Percentiles rank a stretch among this genome's conserved stretches.
Evolutionary conservation across 441 rosid genomes (phyloP).

Genomic region (Capsella rubella): DNA sequence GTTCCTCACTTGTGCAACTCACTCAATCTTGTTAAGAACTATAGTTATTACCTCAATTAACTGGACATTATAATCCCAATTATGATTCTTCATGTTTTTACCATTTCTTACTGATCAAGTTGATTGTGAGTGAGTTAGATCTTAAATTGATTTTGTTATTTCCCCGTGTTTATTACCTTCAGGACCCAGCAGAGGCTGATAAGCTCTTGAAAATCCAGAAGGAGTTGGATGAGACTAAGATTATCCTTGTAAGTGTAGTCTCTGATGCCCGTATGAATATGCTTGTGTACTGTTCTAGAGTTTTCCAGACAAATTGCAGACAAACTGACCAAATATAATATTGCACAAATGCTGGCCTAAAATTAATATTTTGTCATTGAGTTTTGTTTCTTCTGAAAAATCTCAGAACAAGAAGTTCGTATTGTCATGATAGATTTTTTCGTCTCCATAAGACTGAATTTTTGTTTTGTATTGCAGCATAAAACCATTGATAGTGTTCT

Average conservation of each 20-base stretch:
- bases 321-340: not conserved
- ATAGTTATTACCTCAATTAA: not conserved
- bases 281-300: not conserved
- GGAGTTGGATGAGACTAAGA: constrained; percentile 97
- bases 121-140: constrained; percentile 16
- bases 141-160: not conserved
- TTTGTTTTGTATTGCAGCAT: constrained; percentile 59
- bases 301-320: not conserved
- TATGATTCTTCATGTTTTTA: not conserved
- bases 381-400: not conserved
- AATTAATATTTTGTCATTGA: constrained; percentile 25
- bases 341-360: not conserved
- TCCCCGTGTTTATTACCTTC: constrained; percentile 34
- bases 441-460: not conserved
- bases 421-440: not conserved
- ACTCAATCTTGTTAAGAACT: not conserved
- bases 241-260: constrained; percentile 80
- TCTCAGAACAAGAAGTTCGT: not conserved
- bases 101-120: not conserved
- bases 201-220: constrained; percentile 95
- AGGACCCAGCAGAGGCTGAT: constrained; percentile 99
- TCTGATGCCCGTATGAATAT: not conserved
- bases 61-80: not conserved
- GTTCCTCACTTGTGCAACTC: constrained; percentile 45
- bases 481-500: constrained; percentile 95